A percentile compares a stretch with the other conserved stretches of the same genome.
Evolutionary conservation across 257 asterid species (phyloP).

Genomic region (Penstemon barbatus): DNA sequence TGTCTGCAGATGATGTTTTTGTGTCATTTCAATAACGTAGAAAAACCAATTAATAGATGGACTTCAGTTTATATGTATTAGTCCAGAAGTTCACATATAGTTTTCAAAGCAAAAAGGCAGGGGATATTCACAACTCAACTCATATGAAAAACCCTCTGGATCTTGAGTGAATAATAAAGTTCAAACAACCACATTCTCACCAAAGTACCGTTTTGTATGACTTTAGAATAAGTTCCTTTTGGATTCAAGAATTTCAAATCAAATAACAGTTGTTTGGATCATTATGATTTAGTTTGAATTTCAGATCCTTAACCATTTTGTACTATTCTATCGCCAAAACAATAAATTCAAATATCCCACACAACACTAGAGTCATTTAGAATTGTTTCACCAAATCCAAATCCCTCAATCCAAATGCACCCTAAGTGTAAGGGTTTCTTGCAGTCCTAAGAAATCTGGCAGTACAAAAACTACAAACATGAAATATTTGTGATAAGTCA

Average conservation of each 20-base stretch:
- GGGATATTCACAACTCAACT: slow-evolving; percentile 12
- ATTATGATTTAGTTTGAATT: no score
- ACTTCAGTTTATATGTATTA: neutral
- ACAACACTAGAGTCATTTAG: no score
- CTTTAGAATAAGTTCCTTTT: neutral
- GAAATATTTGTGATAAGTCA: slow-evolving; percentile 31
- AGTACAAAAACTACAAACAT: slow-evolving; percentile 11
- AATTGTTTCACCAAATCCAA: no score
- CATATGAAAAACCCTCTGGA: slow-evolving; percentile 5
- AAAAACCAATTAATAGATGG: neutral
- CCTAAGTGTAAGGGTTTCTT: neutral
- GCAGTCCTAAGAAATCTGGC: slow-evolving; percentile 2
- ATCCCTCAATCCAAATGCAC: neutral
- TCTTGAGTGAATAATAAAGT: slow-evolving; percentile 15
- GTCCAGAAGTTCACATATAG: slow-evolving; percentile 4
- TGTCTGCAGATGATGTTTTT: neutral
- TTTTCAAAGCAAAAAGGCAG: slow-evolving; percentile 16
- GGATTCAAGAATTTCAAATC: no score
- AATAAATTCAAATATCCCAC: no score
- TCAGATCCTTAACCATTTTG: no score
- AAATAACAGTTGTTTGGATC: no score
- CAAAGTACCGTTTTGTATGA: neutral
- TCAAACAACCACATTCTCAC: slow-evolving; percentile 3
- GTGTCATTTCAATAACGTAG: slow-evolving; percentile 9
- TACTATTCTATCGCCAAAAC: no score